phyloP scores from a whole-genome alignment of 2,329 filamentous ascomycete genomes.

The Diplocarpon rosae region DNA sequence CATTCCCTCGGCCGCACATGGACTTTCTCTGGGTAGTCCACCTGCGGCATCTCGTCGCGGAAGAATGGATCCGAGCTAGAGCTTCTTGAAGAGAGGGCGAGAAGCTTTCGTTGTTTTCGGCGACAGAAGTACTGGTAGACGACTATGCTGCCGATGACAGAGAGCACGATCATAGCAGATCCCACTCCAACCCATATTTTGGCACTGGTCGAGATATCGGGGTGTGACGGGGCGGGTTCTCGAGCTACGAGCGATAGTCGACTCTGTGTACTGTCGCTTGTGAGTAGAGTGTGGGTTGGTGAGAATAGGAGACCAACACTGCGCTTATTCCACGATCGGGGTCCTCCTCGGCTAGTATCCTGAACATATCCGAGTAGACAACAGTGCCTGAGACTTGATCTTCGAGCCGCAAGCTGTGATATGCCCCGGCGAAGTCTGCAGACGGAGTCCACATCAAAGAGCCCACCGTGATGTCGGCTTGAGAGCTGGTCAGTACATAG shows the following conservation, averaged over 20 bases:
- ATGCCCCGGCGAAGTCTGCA: not conserved
- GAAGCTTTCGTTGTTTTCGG: not conserved
- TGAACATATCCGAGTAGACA: constrained; percentile 2
- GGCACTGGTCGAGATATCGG: not conserved
- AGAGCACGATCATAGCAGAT: not conserved
- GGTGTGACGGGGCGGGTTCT: not conserved
- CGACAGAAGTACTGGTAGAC: not conserved
- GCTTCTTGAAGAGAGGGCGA: not conserved
- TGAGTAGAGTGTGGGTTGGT: not conserved
- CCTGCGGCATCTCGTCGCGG: too few species aligned
- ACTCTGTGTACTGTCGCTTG: not conserved
- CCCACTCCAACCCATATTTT: constrained; percentile 2
- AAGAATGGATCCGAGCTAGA: too few species aligned
- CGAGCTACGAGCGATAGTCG: not conserved
- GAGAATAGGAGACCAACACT: not conserved
- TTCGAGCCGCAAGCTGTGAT: constrained; percentile 4
- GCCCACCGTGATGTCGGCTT: not conserved
- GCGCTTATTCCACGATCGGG: not conserved
- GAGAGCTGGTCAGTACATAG: not conserved
- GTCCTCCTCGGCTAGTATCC: not conserved
- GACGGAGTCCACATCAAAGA: constrained; percentile 5
- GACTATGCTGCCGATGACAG: constrained; percentile 1
- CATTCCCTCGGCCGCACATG: too few species aligned
- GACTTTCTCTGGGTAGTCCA: too few species aligned
- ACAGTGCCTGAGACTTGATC: not conserved